A percentile compares a stretch with the other conserved stretches of the same genome.
phyloP scores from a whole-genome alignment of 2,329 filamentous ascomycete species.

The Xylaria sp. region DNA sequence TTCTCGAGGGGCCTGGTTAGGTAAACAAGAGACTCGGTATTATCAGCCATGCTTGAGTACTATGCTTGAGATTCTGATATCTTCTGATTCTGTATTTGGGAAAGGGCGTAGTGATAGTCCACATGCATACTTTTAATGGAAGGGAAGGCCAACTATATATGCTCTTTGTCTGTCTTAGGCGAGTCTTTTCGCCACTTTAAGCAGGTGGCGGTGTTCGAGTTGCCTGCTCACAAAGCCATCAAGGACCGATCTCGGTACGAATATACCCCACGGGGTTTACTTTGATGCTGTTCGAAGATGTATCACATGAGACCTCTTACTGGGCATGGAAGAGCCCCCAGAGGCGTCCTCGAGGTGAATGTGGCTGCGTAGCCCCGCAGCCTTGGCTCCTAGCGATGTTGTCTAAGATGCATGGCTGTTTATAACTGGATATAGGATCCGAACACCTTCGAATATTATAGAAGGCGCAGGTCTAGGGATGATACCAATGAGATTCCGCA shows the following conservation, averaged over 20 bases:
- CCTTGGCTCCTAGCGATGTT: neutral
- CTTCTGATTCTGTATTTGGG: neutral
- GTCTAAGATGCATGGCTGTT: neutral
- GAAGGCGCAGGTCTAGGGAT: too few relatives aligned
- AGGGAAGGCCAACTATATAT: neutral
- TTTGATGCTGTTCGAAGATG: neutral
- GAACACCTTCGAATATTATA: too few relatives aligned
- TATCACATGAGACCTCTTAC: neutral
- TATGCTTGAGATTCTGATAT: neutral
- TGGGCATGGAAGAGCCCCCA: neutral
- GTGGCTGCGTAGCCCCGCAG: neutral
- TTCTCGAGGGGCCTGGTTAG: neutral
- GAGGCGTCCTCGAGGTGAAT: neutral
- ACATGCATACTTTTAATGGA: neutral
- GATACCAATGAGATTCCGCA: too few relatives aligned
- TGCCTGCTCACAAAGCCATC: neutral
- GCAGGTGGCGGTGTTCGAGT: neutral
- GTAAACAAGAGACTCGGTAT: neutral
- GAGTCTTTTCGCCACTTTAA: neutral
- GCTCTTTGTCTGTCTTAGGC: neutral
- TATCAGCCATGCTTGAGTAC: slow-evolving; percentile 8
- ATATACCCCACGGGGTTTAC: neutral
- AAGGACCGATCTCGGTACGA: neutral
- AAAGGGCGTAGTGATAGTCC: too few relatives aligned
- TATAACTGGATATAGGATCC: neutral